These are phyloP conservation scores for Pestalotiopsis sp. DNA, from an alignment of 2,329 filamentous ascomycete species.

Conservation along the genomic window DNA sequence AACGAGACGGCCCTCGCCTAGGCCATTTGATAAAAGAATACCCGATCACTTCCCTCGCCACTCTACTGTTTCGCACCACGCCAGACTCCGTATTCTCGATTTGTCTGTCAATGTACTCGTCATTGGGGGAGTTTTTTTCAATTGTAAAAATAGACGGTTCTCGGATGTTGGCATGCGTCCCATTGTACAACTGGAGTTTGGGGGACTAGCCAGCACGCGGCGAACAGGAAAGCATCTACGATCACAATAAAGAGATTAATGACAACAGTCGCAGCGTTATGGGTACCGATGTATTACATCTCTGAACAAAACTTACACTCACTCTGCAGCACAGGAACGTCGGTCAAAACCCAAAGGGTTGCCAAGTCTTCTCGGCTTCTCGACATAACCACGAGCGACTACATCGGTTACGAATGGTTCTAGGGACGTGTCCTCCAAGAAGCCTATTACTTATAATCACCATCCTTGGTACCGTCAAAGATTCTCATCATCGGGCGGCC, in stretches of 20 bases:
- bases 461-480: conserved; percentile 48
- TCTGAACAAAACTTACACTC: no score
- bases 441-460: background rate
- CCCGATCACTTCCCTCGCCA: conserved; percentile 16
- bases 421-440: background rate
- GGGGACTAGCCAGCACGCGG: conserved; percentile 12
- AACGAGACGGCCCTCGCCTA: conserved; percentile 36
- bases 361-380: no score
- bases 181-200: conserved; percentile 17
- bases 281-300: background rate
- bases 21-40: background rate
- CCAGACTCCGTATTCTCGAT: conserved; percentile 30
- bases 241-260: conserved; percentile 25
- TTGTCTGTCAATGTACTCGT: conserved; percentile 15
- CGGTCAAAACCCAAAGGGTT: no score
- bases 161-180: conserved; percentile 19
- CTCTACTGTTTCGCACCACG: conserved; percentile 28
- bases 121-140: conserved; percentile 20
- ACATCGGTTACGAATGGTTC: no score
- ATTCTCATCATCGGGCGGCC: conserved; percentile 61
- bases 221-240: conserved; percentile 20
- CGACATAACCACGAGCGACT: no score
- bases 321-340: no score
- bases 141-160: conserved; percentile 31
- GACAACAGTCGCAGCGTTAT: conserved; percentile 14